Conservation (phyloP, 2,329 filamentous ascomycete genomes). For the Colletotrichum karsti region DNA sequence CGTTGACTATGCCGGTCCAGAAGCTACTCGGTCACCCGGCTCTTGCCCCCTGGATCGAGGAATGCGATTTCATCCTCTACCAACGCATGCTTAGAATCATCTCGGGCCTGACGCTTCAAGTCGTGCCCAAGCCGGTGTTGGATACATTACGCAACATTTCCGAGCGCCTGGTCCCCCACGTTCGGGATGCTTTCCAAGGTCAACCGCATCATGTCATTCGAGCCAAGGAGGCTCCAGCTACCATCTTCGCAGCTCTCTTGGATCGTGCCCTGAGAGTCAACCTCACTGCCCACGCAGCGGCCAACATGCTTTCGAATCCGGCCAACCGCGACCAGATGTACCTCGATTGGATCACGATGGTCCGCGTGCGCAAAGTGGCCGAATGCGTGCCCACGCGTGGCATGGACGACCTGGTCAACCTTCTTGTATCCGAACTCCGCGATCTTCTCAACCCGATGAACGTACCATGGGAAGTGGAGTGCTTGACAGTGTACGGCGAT, state of each 20-base stretch:
- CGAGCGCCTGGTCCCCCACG: conserved; percentile 80
- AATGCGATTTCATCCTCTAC: conserved; percentile 95
- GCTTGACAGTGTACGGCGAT: conserved; percentile 68
- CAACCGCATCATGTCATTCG: conserved; percentile 86
- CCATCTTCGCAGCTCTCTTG: conserved; percentile 86
- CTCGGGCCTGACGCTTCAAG: conserved; percentile 87
- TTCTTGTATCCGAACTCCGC: conserved; percentile 73
- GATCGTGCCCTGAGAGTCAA: conserved; percentile 92
- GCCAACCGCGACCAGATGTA: conserved; percentile 96
- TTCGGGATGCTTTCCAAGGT: conserved; percentile 84
- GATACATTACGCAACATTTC: conserved; percentile 90
- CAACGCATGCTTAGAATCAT: conserved; percentile 97
- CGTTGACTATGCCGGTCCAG: conserved; percentile 94
- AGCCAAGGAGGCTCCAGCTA: conserved; percentile 88
- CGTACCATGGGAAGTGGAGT: conserved; percentile 72
- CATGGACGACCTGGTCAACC: conserved; percentile 72
- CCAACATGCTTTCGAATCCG: conserved; percentile 89
- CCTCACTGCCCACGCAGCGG: conserved; percentile 90
- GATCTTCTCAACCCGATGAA: conserved; percentile 74
- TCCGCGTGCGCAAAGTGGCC: conserved; percentile 69
- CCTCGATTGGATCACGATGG: conserved; percentile 82
- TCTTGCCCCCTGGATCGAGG: conserved; percentile 91
- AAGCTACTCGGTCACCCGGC: conserved; percentile 86
- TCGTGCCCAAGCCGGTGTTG: conserved; percentile 87
- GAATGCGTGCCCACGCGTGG: conserved; percentile 69